Base-by-base conservation (phyloP, 768 basidiomycete species). In the Termitomyces bulborhizus region DNA sequence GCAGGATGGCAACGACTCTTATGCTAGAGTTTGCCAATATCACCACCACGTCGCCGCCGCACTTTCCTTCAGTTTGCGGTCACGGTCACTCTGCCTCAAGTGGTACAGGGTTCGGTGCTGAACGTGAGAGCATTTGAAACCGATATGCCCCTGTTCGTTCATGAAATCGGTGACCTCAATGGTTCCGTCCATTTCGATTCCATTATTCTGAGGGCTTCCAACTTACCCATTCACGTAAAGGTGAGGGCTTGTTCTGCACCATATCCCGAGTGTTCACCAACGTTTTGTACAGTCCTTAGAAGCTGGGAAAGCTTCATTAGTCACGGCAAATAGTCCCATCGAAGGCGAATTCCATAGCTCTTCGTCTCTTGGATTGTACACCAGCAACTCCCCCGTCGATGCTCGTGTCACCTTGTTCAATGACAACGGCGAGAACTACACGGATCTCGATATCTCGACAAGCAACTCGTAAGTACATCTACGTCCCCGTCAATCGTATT, bases 261-360 rank as follows among this genome's bases (percentile, higher is more conserved):
- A 24, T 43, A 0, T n/a, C 40, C 13, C 5, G 15, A 37, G 13
- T 42, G 31, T 41, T 9, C 11, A 26, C 46, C 21, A 31, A 61
- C 48, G 1, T 51, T 41, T 6, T 50, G 4, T 67, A 21, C 37
- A 75, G 75, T 68, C 71, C 1, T 40, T 77, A 12, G 60, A 60
- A 18, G 69, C 72, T 0, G 55, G 52, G 16, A 62, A 66, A 24
- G 71, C 64, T 8, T 55, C 48, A 1, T 46, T 74, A 6, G 50
- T 58, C 24, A 78, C 77, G 1, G 59, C 70, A 6, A 83, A 81
- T 47, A 73, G 72, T n/a, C 62, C 59, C 7, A 80, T 86, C 34
- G 56, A 57, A 2, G 84, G 84, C 9, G 61, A 58, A 32, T 82
- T 79, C 68, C 72, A 73, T 21, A 62, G 66, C 8, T 66, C 71